Percentiles rank a stretch among this genome's conserved stretches.
phyloP scores from a whole-genome alignment of 306 rosid genomes.

The Ceratonia siliqua region DNA sequence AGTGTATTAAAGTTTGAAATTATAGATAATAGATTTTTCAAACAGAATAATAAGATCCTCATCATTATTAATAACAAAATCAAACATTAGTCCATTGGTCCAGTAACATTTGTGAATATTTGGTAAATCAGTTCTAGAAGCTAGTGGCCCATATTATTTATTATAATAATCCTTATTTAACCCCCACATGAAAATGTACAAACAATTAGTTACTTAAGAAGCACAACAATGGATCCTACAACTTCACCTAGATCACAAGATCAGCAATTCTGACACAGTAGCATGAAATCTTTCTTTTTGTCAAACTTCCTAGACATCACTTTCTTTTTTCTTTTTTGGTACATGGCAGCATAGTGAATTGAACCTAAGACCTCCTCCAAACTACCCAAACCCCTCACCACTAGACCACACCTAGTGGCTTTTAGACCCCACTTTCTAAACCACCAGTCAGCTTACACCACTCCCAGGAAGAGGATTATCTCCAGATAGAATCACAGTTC shows the following conservation, averaged over 20 bases:
- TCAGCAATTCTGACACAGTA: not conserved
- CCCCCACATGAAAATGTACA: not conserved
- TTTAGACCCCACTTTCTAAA: not conserved
- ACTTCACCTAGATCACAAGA: not conserved
- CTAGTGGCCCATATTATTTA: not conserved
- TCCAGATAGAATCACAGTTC: not conserved
- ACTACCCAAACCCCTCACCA: not conserved
- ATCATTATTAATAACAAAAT: not conserved
- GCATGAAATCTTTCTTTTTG: not conserved
- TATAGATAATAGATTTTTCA: not conserved
- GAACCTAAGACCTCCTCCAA: not conserved
- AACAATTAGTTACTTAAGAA: not conserved
- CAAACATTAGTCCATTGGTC: not conserved
- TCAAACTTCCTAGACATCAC: not conserved
- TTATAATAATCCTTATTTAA: not conserved
- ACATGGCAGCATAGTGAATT: not conserved
- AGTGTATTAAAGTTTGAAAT: not conserved
- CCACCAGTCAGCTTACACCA: not conserved
- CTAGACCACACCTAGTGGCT: not conserved
- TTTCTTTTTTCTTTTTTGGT: not conserved
- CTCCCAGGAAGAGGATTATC: not conserved
- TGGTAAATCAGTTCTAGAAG: not conserved
- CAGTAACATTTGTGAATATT: conserved; percentile 1
- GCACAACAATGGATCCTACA: not conserved
- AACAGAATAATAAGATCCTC: not conserved